These are phyloP conservation scores for Tricholoma flavovirens DNA, from an alignment of 768 basidiomycete genomes.

Conservation along the genomic window DNA sequence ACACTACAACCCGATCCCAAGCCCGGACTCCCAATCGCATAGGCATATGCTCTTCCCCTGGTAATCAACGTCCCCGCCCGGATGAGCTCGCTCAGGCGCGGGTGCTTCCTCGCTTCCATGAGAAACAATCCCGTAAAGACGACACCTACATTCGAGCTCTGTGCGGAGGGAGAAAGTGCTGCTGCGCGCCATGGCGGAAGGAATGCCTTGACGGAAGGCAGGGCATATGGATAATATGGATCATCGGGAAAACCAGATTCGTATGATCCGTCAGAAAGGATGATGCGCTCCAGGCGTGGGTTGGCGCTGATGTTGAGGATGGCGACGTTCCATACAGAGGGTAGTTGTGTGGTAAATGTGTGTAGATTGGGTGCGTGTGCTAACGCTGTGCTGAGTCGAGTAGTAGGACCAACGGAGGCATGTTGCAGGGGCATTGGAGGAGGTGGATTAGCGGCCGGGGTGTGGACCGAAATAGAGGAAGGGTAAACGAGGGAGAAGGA, in stretches of 20 bases:
- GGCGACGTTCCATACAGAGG: conserved; percentile 52
- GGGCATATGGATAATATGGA: neutral
- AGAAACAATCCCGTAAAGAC: conserved; percentile 51
- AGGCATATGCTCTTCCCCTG: conserved; percentile 18
- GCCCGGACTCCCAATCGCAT: conserved; percentile 10
- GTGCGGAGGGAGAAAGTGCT: neutral
- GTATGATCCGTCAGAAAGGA: conserved; percentile 21
- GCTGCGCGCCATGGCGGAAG: neutral
- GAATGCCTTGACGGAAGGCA: neutral
- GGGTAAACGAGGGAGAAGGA: conserved; percentile 8
- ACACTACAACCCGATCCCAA: neutral
- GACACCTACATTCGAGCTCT: conserved; percentile 20
- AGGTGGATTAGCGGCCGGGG: no score
- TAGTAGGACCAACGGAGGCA: conserved; percentile 21
- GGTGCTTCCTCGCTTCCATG: conserved; percentile 47
- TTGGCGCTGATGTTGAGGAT: conserved; percentile 47
- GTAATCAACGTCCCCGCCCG: conserved; percentile 39
- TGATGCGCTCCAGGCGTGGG: conserved; percentile 41
- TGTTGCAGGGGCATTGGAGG: conserved; percentile 1
- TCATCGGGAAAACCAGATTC: neutral
- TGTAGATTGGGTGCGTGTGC: conserved; percentile 39
- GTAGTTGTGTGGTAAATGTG: conserved; percentile 47
- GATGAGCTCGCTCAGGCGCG: conserved; percentile 48
- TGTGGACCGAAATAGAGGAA: neutral
- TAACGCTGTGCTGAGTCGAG: conserved; percentile 28